Base-by-base conservation (phyloP, 257 asterid species). In the Linderniella brevidens region DNA sequence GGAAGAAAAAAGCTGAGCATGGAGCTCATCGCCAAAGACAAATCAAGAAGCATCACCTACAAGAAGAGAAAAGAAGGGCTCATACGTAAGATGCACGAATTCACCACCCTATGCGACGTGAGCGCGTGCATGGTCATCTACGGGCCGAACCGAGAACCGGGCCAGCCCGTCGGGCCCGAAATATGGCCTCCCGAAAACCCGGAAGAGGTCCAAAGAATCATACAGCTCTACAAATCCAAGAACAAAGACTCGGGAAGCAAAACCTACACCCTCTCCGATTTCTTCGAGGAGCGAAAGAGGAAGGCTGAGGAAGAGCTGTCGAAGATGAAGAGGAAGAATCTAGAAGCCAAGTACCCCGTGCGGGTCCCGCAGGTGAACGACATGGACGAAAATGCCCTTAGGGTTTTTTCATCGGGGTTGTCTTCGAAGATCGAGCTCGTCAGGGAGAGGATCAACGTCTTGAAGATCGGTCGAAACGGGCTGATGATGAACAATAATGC, bases 71-170 rank as follows among this genome's bases (percentile, higher is more conserved):
- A 73, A 48, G 81, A 70, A 12, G 86, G 93, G 0, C 19, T 84
- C 16, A 19, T 75, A 13, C 54, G 72, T 45, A 84, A 84, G 46
- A 46, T 77, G 50, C 66, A 63, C 9, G 93, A 84, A 47, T 67
- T 84, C 70, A 71, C 84, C 4, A 84, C 93, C 0, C 76, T 84
- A 0, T 80, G 93, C 32, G 92, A 71, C 46, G 84, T 84, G 4
- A 49, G 46, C 8, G 82, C 86, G 0, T 80, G 90, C 61, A 62
- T 80, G 72, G 75, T 84, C 18, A 73, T 84, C 61, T 69, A 67
- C 46, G 79, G 74, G 1, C 78, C 88, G 0, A 57, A 60, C 39
- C 71, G 55, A n/a, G 56, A 62, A 8, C 57, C 64, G 20, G 49
- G 54, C 1, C 40, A 47, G 2, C 10, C 54, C 0, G 9, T 16